These are phyloP conservation scores for Candida arabinofermentans DNA, from an alignment of 805 yeast genomes.

Conservation along the genomic window DNA sequence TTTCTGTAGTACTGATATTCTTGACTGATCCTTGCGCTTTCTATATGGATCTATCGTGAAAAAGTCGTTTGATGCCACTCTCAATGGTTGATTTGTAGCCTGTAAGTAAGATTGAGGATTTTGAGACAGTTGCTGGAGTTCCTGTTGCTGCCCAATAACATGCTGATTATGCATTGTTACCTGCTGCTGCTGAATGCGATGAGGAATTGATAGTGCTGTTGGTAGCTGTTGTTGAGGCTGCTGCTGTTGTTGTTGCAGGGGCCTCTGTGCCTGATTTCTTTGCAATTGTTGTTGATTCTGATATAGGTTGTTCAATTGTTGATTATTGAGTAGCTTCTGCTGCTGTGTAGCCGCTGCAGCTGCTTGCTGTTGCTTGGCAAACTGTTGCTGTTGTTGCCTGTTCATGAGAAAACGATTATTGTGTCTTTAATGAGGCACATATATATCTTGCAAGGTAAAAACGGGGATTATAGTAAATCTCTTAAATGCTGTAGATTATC, in stretches of 20 bases:
- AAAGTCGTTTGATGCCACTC: conserved; percentile 52
- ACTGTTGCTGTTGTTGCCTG: conserved; percentile 1
- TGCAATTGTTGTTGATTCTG: conserved; percentile 13
- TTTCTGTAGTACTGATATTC: conserved; percentile 75
- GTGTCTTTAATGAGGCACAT: no score
- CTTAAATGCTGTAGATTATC: no score
- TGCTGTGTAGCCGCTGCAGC: not conserved
- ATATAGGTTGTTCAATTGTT: conserved; percentile 4
- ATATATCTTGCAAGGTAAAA: no score
- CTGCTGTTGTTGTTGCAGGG: conserved; percentile 7
- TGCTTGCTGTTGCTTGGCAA: not conserved
- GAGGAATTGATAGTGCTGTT: not conserved
- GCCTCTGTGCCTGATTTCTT: conserved; percentile 7
- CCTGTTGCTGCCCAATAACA: conserved; percentile 8
- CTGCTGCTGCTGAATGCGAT: conserved; percentile 4
- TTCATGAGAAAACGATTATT: no score
- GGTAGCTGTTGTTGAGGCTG: conserved; percentile 6
- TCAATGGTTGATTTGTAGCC: conserved; percentile 33
- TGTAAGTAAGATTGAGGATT: conserved; percentile 12
- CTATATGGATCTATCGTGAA: conserved; percentile 58
- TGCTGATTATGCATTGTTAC: conserved; percentile 10
- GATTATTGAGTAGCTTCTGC: not conserved
- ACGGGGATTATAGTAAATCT: no score
- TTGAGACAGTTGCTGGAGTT: conserved; percentile 15
- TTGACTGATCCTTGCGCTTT: conserved; percentile 55